Base-by-base conservation (phyloP, 768 basidiomycete species). In the Trametes elegans region DNA sequence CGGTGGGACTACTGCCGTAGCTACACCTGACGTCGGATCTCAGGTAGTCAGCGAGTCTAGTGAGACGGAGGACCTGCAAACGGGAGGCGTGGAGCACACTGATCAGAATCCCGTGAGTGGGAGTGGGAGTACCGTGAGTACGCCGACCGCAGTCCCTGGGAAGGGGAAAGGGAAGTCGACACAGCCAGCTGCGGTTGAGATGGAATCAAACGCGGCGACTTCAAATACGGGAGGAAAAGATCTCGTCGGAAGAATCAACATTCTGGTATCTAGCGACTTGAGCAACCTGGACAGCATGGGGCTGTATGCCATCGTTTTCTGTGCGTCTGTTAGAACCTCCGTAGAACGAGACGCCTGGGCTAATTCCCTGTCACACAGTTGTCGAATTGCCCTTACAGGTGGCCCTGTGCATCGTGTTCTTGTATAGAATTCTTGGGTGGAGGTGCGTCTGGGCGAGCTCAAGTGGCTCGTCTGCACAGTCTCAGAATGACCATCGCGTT, bases 221-320 rank as follows among this genome's bases (percentile, higher is more conserved):
- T n/a, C n/a, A n/a, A n/a, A n/a, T n/a, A n/a, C n/a, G 26, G 26
- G 16, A 6, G 39, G 1, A 40, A 71, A 70, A 13, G 84, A 87
- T 64, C 70, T 90, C 21, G 79, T 84, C 40, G 90, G 90, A 10
- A 88, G 82, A 65, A 85, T 92, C 67, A 91, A 87, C 66, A 91
- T 89, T 51, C 70, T 91, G 10, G 80, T 89, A 34, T 83, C 88
- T 4, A 83, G 84, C 1, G 89, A 92, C 70, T 62, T 62, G 58
- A 67, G 44, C 56, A 64, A 34, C 56, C 19, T 66, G 18, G 58
- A 59, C 19, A 42, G 34, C 7, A 11, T 34, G 3, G 29, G 28
- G 3, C 47, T 42, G 49, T 26, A 34, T 19, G 21, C 35, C 29
- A 39, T 57, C 2, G 42, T 62, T n/a, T n/a, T n/a, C n/a, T n/a